phyloP scores from a whole-genome alignment of 2,329 filamentous ascomycete genomes.

The Clonostachys rhizophaga region DNA sequence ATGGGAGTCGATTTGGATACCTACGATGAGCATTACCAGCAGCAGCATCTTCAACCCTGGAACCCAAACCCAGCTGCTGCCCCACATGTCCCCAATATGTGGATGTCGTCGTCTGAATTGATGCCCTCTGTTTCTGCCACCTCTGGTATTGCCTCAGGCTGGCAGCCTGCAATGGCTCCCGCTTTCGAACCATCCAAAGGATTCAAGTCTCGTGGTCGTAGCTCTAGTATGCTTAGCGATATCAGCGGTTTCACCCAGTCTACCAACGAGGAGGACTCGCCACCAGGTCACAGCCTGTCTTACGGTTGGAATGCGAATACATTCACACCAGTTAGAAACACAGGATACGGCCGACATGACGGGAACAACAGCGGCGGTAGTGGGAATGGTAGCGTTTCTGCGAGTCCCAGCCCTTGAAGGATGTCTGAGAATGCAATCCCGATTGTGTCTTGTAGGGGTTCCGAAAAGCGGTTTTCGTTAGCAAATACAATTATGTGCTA shows the following conservation, averaged over 20 bases:
- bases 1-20: no score
- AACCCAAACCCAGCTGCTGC: conserved; percentile 23
- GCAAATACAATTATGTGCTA: no score
- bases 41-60: conserved; percentile 20
- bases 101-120: conserved; percentile 25
- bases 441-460: neutral
- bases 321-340: no score
- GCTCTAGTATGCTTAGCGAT: conserved; percentile 63
- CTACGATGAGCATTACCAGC: neutral
- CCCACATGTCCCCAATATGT: conserved; percentile 28
- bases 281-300: neutral
- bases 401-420: neutral
- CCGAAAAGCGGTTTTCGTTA: neutral
- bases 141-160: conserved; percentile 20
- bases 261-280: conserved; percentile 39
- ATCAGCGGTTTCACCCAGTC: conserved; percentile 64
- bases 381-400: neutral
- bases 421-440: neutral
- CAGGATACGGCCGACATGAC: no score
- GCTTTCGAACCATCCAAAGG: conserved; percentile 23
- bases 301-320: no score
- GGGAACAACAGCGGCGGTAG: neutral
- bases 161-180: conserved; percentile 30
- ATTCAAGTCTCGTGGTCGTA: conserved; percentile 48
- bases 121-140: conserved; percentile 20